phyloP scores from a whole-genome alignment of 2,329 filamentous ascomycete genomes.

The Aspergillus unguis region DNA sequence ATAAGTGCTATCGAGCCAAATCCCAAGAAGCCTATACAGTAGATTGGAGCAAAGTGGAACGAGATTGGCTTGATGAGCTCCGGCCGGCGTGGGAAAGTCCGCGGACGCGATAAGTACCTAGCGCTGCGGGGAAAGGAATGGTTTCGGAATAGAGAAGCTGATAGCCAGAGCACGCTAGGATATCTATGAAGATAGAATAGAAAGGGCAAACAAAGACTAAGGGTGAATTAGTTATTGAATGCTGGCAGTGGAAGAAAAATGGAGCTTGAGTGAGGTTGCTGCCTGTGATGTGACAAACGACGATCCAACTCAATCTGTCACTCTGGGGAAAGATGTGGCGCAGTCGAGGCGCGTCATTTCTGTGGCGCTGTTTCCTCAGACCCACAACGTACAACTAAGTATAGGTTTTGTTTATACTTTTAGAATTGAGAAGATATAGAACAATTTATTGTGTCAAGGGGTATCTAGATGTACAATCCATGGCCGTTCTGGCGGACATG shows the following conservation, averaged over 20 bases:
- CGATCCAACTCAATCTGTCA: constrained; percentile 6
- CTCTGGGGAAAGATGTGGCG: constrained; percentile 11
- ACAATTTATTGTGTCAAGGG: constrained; percentile 22
- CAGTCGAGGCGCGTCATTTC: constrained; percentile 8
- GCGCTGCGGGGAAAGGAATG: too few relatives aligned
- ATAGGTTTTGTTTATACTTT: background rate
- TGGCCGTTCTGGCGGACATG: constrained; percentile 10
- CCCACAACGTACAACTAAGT: background rate
- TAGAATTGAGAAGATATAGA: background rate
- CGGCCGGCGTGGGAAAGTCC: too few relatives aligned
- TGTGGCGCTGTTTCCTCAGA: constrained; percentile 9
- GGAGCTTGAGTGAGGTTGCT: background rate
- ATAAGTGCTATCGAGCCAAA: too few relatives aligned
- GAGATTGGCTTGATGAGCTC: too few relatives aligned
- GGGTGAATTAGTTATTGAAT: background rate
- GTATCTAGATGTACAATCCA: constrained; percentile 35
- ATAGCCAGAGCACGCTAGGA: background rate
- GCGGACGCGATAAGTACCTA: too few relatives aligned
- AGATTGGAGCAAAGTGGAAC: too few relatives aligned
- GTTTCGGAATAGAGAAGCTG: background rate
- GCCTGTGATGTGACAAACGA: constrained; percentile 11
- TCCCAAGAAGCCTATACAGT: too few relatives aligned
- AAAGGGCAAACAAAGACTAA: background rate
- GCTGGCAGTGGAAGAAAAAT: background rate
- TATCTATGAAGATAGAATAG: too few relatives aligned